These are phyloP conservation scores for Brassica balearica DNA, from an alignment of 441 rosid genomes.

Conservation along the genomic window DNA sequence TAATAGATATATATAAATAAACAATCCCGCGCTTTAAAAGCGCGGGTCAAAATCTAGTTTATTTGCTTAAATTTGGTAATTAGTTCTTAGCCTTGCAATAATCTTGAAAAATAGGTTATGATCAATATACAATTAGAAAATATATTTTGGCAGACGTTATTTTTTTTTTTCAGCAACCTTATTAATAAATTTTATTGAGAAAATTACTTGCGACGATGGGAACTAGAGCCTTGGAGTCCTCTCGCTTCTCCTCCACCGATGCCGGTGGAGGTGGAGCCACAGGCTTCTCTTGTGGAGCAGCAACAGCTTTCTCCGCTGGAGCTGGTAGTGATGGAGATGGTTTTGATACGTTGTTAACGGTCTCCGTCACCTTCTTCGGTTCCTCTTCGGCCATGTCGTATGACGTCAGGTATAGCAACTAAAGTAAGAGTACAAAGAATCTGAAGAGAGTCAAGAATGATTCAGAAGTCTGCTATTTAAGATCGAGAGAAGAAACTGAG, in stretches of 20 bases:
- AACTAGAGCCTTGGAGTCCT: slow-evolving; percentile 52
- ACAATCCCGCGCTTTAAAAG: too few species aligned
- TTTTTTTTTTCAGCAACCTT: background rate
- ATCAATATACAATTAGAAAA: background rate
- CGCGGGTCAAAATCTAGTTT: background rate
- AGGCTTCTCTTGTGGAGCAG: slow-evolving; percentile 63
- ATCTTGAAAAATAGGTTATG: background rate
- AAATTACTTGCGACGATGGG: slow-evolving; percentile 47
- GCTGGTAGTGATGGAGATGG: slow-evolving; percentile 36
- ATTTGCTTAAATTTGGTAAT: background rate
- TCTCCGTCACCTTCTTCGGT: slow-evolving; percentile 55
- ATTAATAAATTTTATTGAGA: background rate
- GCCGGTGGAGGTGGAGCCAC: slow-evolving; percentile 47
- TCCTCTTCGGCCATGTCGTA: slow-evolving; percentile 64
- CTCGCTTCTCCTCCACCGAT: slow-evolving; percentile 53
- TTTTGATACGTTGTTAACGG: slow-evolving; percentile 44
- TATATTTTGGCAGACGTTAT: background rate
- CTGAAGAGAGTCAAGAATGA: slow-evolving; percentile 34
- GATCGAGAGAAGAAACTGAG: slow-evolving; percentile 25
- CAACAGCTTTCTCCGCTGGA: slow-evolving; percentile 57
- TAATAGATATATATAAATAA: too few species aligned
- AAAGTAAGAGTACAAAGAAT: slow-evolving; percentile 8
- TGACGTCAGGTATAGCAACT: slow-evolving; percentile 27
- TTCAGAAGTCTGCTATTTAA: slow-evolving; percentile 16
- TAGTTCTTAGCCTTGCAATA: background rate